Percentiles rank a stretch among this genome's conserved stretches.
These are phyloP conservation scores for Stachybotrys echinatus DNA, from an alignment of 2,329 filamentous ascomycete species.

Conservation along the genomic window DNA sequence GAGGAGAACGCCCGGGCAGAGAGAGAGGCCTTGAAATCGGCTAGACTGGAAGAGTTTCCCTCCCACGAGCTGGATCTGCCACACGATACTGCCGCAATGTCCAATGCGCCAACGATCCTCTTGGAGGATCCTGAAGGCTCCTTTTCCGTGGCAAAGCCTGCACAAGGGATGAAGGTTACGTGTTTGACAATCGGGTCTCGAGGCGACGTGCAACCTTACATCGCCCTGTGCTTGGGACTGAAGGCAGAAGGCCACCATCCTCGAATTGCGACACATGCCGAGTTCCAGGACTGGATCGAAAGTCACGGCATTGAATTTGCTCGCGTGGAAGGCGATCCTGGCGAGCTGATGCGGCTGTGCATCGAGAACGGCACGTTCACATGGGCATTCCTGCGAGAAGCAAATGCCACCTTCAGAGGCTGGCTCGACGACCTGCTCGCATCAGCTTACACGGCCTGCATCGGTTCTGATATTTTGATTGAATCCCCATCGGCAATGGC, in stretches of 20 bases:
- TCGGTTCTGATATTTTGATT: conserved; percentile 84
- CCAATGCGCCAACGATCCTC: conserved; percentile 67
- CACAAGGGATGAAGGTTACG: conserved; percentile 73
- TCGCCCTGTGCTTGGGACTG: conserved; percentile 88
- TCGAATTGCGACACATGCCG: conserved; percentile 84
- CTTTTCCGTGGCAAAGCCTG: conserved; percentile 85
- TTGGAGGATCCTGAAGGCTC: conserved; percentile 89
- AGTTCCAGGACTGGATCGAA: conserved; percentile 86
- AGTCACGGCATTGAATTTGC: conserved; percentile 93
- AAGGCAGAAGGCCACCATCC: conserved; percentile 81
- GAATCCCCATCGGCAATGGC: conserved; percentile 97
- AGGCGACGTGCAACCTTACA: conserved; percentile 96
- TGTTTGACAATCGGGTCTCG: conserved; percentile 94
- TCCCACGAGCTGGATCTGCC: conserved; percentile 47
- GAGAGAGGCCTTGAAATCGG: conserved; percentile 73
- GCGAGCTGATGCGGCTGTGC: conserved; percentile 90
- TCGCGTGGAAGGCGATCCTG: conserved; percentile 83
- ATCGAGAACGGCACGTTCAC: conserved; percentile 98
- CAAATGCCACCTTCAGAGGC: conserved; percentile 80
- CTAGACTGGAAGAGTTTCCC: conserved; percentile 50
- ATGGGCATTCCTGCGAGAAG: conserved; percentile 81
- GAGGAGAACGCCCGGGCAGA: conserved; percentile 74
- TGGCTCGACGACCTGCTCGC: conserved; percentile 88
- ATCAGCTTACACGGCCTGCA: conserved; percentile 77
- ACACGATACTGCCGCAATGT: conserved; percentile 35